A percentile compares a stretch with the other conserved stretches of the same genome.
Evolutionary conservation across 768 basidiomycete species (phyloP).

Genomic region (Dioszegia aurantiaca): DNA sequence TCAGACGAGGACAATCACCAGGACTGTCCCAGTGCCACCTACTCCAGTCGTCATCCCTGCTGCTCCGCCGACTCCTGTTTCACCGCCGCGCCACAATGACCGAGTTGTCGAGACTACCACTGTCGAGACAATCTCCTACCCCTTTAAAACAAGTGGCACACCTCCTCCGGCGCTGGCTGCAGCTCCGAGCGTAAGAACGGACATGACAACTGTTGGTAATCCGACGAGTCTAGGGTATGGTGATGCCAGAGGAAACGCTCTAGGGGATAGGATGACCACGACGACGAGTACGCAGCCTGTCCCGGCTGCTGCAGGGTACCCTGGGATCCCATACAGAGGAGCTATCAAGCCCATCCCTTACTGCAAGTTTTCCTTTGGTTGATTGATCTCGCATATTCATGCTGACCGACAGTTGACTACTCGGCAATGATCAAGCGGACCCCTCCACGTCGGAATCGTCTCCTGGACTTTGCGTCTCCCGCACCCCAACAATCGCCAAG

Average conservation of each 20-base stretch:
- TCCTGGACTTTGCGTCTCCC: slow-evolving; percentile 1
- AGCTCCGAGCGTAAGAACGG: background rate
- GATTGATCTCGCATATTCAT: too few relatives aligned
- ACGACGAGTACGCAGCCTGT: slow-evolving; percentile 3
- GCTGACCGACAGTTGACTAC: slow-evolving; percentile 14
- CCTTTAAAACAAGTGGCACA: background rate
- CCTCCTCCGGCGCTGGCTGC: background rate
- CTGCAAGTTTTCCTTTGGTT: slow-evolving; percentile 4
- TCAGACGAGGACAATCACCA: slow-evolving; percentile 1
- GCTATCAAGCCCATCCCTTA: slow-evolving; percentile 11
- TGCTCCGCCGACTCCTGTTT: slow-evolving; percentile 2
- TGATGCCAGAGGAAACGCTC: background rate
- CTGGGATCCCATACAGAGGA: slow-evolving; percentile 1
- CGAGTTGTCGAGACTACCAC: slow-evolving; percentile 14
- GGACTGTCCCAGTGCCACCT: background rate
- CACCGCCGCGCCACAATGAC: slow-evolving; percentile 6
- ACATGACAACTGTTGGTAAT: slow-evolving; percentile 4
- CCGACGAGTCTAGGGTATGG: slow-evolving; percentile 12
- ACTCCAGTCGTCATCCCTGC: background rate
- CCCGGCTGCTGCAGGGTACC: background rate
- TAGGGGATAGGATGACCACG: background rate
- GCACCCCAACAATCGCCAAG: background rate
- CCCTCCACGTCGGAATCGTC: slow-evolving; percentile 1
- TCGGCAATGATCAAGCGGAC: slow-evolving; percentile 14
- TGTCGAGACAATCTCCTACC: slow-evolving; percentile 14